phyloP scores from a whole-genome alignment of 139 green algal genomes.

The Coccomyxa sp. region DNA sequence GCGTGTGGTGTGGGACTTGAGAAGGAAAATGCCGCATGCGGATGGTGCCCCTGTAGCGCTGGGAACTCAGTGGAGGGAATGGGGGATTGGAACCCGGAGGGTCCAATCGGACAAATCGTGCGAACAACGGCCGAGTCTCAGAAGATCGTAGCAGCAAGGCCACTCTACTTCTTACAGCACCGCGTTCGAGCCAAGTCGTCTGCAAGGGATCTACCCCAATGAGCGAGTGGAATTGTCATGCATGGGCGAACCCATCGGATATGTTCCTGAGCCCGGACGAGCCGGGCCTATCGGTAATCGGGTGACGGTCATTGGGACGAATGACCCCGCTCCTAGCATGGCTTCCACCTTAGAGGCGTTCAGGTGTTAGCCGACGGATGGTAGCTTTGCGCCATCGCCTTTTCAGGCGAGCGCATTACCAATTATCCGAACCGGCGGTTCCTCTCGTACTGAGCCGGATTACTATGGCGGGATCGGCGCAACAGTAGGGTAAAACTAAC shows the following conservation, averaged over 20 bases:
- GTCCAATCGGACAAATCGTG: too few relatives aligned
- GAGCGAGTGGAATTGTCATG: too few relatives aligned
- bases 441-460: slow-evolving; percentile 89
- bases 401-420: slow-evolving; percentile 75
- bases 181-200: slow-evolving; percentile 78
- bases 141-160: slow-evolving; percentile 80
- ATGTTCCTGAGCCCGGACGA: too few relatives aligned
- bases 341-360: slow-evolving; percentile 82
- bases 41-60: too few relatives aligned
- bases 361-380: slow-evolving; percentile 78
- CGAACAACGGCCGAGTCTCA: slow-evolving; percentile 50
- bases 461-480: slow-evolving; percentile 74
- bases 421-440: slow-evolving; percentile 84
- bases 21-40: too few relatives aligned
- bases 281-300: too few relatives aligned
- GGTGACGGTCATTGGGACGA: too few relatives aligned
- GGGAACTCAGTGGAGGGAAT: too few relatives aligned
- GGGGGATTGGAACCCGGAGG: too few relatives aligned
- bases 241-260: too few relatives aligned
- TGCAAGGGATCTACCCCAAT: slow-evolving; percentile 74
- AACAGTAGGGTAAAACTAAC: slow-evolving; percentile 79
- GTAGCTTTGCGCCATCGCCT: slow-evolving; percentile 81
- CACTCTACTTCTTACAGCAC: slow-evolving; percentile 85
- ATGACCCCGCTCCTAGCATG: slow-evolving; percentile 51
- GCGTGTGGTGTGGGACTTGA: too few relatives aligned